These are phyloP conservation scores for Microsporum ferrugineum DNA, from an alignment of 2,329 filamentous ascomycete species.

Conservation along the genomic window DNA sequence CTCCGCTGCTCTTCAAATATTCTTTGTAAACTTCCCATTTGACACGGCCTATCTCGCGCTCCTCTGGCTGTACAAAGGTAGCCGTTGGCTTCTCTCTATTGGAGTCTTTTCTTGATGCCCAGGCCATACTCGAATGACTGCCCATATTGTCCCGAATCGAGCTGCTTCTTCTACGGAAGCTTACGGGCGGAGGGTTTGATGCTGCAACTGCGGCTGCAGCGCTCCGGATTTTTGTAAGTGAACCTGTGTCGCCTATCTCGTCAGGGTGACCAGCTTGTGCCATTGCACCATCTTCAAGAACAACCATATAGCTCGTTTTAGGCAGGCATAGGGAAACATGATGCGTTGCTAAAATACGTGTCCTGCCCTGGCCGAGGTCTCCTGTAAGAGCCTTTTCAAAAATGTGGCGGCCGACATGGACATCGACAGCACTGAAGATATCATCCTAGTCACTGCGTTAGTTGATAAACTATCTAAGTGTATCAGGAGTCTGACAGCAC, in stretches of 20 bases:
- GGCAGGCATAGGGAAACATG: constrained; percentile 54
- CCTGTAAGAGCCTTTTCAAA: constrained; percentile 48
- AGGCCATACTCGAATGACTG: constrained; percentile 1
- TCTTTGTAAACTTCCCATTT: constrained; percentile 1
- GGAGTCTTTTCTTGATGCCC: constrained; percentile 1
- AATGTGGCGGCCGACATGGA: constrained; percentile 53
- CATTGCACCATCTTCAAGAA: constrained; percentile 1
- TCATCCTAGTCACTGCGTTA: constrained; percentile 24
- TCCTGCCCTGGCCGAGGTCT: constrained; percentile 43
- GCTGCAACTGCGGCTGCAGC: background rate
- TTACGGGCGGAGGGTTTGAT: background rate
- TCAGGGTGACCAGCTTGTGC: background rate
- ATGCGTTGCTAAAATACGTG: constrained; percentile 52
- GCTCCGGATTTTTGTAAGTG: background rate
- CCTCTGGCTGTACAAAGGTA: background rate
- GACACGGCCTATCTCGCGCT: constrained; percentile 2
- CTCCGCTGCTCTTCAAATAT: constrained; percentile 2
- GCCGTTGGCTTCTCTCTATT: background rate
- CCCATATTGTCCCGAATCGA: background rate
- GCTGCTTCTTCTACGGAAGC: background rate
- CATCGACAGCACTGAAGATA: constrained; percentile 49
- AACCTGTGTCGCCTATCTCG: background rate
- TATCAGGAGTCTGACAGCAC: background rate
- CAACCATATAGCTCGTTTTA: background rate
- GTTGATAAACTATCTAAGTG: background rate